Percentiles rank a stretch among this genome's conserved stretches.
Evolutionary conservation across 805 yeast genomes (phyloP).

Genomic region (Ogataea henricii): DNA sequence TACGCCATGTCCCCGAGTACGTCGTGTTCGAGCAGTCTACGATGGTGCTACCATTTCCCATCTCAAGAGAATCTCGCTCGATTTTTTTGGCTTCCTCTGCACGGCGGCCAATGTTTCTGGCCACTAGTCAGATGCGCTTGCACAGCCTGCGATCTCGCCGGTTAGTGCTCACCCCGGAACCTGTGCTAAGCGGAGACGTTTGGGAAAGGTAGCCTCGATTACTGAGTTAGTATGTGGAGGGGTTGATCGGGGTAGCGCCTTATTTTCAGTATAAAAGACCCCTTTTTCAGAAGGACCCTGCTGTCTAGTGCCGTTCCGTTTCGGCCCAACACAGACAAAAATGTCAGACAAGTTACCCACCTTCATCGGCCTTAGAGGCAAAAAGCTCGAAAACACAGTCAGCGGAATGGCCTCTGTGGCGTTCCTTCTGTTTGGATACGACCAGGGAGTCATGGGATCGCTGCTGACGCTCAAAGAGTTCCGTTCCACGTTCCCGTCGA

Average conservation of each 20-base stretch:
- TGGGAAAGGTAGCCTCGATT: background rate
- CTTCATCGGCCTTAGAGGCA: slow-evolving; percentile 22
- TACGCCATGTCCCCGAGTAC: too few relatives aligned
- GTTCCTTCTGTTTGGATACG: slow-evolving; percentile 48
- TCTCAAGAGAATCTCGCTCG: too few relatives aligned
- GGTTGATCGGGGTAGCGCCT: background rate
- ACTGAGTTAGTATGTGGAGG: background rate
- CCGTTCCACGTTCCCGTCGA: slow-evolving; percentile 23
- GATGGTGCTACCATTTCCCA: too few relatives aligned
- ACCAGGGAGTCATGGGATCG: slow-evolving; percentile 52
- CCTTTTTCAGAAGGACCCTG: background rate
- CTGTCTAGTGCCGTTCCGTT: too few relatives aligned
- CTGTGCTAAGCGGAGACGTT: background rate
- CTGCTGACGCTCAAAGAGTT: slow-evolving; percentile 25
- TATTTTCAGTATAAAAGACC: background rate
- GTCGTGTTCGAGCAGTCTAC: too few relatives aligned
- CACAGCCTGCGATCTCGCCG: too few relatives aligned
- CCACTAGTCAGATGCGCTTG: too few relatives aligned
- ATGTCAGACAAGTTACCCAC: slow-evolving; percentile 1
- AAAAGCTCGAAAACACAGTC: slow-evolving; percentile 16
- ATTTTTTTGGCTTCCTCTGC: too few relatives aligned
- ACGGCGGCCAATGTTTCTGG: too few relatives aligned
- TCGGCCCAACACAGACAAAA: background rate
- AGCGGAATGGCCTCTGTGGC: slow-evolving; percentile 30
- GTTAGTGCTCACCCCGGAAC: too few relatives aligned